Evolutionary conservation across 2,329 filamentous ascomycete species (phyloP).

Genomic region (Aspergillus novofumigatus): DNA sequence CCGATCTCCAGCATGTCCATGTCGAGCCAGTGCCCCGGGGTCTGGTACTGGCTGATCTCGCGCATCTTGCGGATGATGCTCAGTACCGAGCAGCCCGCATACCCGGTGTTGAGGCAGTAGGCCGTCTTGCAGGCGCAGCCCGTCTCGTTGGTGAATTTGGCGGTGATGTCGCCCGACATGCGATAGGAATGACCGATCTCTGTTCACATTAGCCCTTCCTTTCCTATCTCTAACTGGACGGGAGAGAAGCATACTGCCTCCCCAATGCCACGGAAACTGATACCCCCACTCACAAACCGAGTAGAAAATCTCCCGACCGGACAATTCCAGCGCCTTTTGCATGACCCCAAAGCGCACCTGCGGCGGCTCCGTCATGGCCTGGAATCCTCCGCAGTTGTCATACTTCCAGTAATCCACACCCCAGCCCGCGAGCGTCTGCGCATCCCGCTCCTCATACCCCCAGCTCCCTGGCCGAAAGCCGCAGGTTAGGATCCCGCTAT

Average conservation of each 20-base stretch:
- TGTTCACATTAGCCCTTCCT: too few species aligned
- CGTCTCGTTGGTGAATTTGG: constrained; percentile 15
- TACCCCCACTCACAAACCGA: constrained; percentile 49
- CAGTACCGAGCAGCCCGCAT: constrained; percentile 22
- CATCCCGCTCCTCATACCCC: constrained; percentile 53
- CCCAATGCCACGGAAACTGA: constrained; percentile 46
- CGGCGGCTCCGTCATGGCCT: constrained; percentile 22
- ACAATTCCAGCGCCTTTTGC: constrained; percentile 43
- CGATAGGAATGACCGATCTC: constrained; percentile 20
- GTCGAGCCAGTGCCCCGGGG: constrained; percentile 28
- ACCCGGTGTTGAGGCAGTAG: constrained; percentile 34
- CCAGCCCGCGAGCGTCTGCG: constrained; percentile 51
- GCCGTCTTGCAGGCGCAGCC: constrained; percentile 17
- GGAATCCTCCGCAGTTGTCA: constrained; percentile 46
- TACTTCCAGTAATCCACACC: constrained; percentile 54
- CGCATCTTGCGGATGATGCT: constrained; percentile 11
- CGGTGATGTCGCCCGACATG: constrained; percentile 25
- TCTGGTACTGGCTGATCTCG: constrained; percentile 22
- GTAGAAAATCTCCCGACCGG: constrained; percentile 44
- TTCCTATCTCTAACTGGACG: too few species aligned
- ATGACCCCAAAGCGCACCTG: constrained; percentile 41
- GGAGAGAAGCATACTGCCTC: too few species aligned
- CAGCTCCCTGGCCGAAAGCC: constrained; percentile 45
- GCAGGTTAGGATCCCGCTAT: constrained; percentile 24
- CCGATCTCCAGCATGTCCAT: constrained; percentile 47